Evolutionary conservation across 78 protist genomes (phyloP).

Genomic region (Dictyostelium purpureum): DNA sequence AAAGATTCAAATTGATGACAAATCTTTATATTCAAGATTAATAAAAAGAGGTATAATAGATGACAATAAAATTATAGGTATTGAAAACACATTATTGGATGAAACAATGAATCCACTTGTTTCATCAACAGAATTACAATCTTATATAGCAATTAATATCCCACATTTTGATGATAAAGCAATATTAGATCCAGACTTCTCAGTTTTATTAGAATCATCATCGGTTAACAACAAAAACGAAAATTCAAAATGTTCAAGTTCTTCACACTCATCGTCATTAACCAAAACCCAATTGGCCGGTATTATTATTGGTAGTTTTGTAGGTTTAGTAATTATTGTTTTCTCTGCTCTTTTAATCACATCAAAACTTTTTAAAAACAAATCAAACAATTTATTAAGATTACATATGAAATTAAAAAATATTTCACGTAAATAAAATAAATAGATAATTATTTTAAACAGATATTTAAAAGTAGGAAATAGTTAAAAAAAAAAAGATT

Average conservation of each 20-base stretch:
- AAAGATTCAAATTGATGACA: neutral
- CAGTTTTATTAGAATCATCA: neutral
- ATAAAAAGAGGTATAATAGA: neutral
- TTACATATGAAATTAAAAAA: too few relatives aligned
- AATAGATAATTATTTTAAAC: too few relatives aligned
- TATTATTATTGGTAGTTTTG: neutral
- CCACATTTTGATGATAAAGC: neutral
- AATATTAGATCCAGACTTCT: neutral
- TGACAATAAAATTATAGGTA: neutral
- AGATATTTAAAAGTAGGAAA: too few relatives aligned
- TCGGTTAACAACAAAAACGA: neutral
- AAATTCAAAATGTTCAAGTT: neutral
- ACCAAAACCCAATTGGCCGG: neutral
- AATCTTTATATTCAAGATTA: neutral
- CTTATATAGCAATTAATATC: neutral
- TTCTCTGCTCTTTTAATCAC: neutral
- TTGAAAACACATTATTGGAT: neutral
- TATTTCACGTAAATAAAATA: too few relatives aligned
- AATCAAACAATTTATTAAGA: too few relatives aligned
- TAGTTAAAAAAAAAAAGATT: too few relatives aligned
- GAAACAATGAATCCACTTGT: neutral
- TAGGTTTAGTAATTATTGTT: neutral
- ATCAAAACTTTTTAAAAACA: too few relatives aligned
- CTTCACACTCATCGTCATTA: neutral
- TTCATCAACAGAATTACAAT: slow-evolving; percentile 10